Evolutionary conservation across 2,329 filamentous ascomycete genomes (phyloP).

Genomic region (Colletotrichum sp.): DNA sequence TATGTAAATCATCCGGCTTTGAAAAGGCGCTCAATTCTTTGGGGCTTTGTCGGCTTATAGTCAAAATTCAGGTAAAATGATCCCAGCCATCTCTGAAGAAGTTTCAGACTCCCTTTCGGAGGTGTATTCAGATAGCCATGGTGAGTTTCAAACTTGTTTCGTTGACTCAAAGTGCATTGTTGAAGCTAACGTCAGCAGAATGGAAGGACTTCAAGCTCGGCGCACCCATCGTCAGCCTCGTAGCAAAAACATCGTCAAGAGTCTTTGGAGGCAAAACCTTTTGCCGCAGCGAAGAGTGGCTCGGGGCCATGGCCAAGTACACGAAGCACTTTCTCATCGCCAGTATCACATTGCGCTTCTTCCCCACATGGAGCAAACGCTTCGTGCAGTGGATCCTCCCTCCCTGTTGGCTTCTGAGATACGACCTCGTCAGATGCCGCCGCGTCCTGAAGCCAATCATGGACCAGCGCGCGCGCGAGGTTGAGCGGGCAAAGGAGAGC

Average conservation of each 20-base stretch:
- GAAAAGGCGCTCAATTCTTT: rapidly evolving
- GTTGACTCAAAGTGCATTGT: background rate
- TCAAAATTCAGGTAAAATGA: background rate
- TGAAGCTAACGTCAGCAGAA: background rate
- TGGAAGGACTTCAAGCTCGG: background rate
- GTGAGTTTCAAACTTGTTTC: rapidly evolving
- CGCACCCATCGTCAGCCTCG: background rate
- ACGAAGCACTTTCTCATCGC: background rate
- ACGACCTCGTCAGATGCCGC: background rate
- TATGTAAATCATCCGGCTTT: background rate
- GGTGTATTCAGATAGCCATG: background rate
- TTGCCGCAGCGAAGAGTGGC: background rate
- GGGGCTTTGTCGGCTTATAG: background rate
- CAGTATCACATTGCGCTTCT: background rate
- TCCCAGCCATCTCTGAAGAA: background rate
- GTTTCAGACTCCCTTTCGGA: background rate
- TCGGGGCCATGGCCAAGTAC: background rate
- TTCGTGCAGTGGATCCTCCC: background rate
- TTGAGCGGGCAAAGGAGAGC: background rate
- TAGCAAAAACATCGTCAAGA: background rate
- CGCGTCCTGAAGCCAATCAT: background rate
- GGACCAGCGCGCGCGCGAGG: background rate
- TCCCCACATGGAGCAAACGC: background rate
- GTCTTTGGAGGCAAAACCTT: background rate
- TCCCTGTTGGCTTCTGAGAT: background rate